phyloP scores from a whole-genome alignment of 1,284 basidiomycete species.

The Moniliella sp. region DNA sequence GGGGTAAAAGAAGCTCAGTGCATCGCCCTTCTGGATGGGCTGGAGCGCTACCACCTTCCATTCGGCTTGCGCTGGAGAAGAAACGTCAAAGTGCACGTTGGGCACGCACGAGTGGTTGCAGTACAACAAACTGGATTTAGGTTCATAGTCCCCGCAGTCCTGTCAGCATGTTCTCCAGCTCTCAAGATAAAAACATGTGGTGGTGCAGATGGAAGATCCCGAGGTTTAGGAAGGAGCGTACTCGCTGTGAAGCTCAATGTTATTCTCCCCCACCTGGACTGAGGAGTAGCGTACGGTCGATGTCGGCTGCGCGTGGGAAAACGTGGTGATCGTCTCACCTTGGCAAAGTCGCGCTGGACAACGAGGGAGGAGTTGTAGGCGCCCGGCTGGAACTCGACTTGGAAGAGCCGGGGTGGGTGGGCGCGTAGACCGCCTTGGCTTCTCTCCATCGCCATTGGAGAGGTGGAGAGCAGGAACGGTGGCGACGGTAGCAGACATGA shows the following conservation, averaged over 20 bases:
- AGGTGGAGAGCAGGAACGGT: no score
- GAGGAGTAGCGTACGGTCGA: constrained; percentile 13
- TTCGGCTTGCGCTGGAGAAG: constrained; percentile 1
- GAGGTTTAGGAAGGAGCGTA: no score
- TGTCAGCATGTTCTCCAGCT: no score
- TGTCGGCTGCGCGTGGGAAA: constrained; percentile 10
- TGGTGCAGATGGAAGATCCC: no score
- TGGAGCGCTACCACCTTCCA: constrained; percentile 13
- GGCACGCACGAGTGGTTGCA: constrained; percentile 29
- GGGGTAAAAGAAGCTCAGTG: constrained; percentile 28
- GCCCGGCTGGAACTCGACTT: constrained; percentile 21
- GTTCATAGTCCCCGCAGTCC: no score
- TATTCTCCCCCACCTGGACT: constrained; percentile 14
- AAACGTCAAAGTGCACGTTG: constrained; percentile 14
- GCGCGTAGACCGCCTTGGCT: no score
- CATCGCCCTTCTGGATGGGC: constrained; percentile 16
- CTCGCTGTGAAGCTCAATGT: constrained; percentile 26
- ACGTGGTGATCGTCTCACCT: constrained; percentile 10
- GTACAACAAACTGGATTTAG: constrained; percentile 20
- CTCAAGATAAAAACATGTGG: no score
- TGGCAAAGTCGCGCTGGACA: constrained; percentile 6
- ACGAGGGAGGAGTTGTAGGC: constrained; percentile 22
- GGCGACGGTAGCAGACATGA: no score
- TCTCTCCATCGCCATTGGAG: no score
- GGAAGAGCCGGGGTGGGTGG: constrained; percentile 17